Evolutionary conservation across 2,329 filamentous ascomycete species (phyloP).

Genomic region (Aspergillus pseudoviridinutans): DNA sequence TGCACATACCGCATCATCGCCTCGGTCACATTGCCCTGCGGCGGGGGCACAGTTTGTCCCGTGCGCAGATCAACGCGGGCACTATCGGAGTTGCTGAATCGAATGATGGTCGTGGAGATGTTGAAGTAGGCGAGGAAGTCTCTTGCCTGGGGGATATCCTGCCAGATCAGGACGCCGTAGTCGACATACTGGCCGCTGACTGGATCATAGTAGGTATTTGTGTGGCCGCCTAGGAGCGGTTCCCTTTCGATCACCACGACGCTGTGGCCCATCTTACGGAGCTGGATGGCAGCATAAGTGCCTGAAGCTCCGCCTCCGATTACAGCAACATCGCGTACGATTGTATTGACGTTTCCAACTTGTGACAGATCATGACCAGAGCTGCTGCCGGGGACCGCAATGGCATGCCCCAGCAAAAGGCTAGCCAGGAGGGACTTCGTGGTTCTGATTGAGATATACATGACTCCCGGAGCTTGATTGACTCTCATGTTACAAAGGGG

Average conservation of each 20-base stretch:
- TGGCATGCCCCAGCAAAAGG: background rate
- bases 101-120: slow-evolving; percentile 9
- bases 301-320: slow-evolving; percentile 28
- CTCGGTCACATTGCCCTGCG: slow-evolving; percentile 6
- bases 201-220: slow-evolving; percentile 22
- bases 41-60: slow-evolving; percentile 12
- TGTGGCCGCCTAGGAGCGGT: slow-evolving; percentile 24
- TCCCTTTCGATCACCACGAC: slow-evolving; percentile 26
- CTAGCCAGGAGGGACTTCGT: background rate
- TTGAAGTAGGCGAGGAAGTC: slow-evolving; percentile 23
- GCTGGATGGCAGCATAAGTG: slow-evolving; percentile 26
- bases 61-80: slow-evolving; percentile 19
- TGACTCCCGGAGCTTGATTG: background rate
- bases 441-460: background rate
- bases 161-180: slow-evolving; percentile 25
- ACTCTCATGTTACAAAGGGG: background rate
- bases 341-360: background rate
- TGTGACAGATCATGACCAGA: background rate
- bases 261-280: slow-evolving; percentile 21
- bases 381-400: background rate
- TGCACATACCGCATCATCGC: slow-evolving; percentile 12
- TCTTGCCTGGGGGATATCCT: slow-evolving; percentile 14
- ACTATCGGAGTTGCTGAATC: background rate
- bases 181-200: slow-evolving; percentile 18
- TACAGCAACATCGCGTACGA: slow-evolving; percentile 24